These are phyloP conservation scores for Sugiyamaella smithiae DNA, from an alignment of 805 yeast species.

Conservation along the genomic window DNA sequence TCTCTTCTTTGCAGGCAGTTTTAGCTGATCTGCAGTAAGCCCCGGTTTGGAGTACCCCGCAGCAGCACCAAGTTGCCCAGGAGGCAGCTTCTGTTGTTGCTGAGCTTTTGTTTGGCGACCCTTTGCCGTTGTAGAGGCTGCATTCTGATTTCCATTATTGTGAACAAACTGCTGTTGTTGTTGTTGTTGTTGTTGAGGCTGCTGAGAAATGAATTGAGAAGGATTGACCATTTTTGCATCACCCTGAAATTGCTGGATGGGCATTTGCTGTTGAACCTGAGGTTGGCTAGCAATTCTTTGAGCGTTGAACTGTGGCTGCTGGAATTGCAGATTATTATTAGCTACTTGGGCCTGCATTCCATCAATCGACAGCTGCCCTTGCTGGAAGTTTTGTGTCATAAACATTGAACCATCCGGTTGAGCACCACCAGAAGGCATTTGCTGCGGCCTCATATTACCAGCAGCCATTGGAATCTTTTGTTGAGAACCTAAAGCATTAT, in stretches of 20 bases:
- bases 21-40: constrained; percentile 29
- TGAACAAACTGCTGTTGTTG: constrained; percentile 1
- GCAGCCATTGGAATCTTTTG: constrained; percentile 23
- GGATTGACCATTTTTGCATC: constrained; percentile 1
- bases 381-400: background rate
- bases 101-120: constrained; percentile 11
- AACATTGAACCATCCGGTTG: background rate
- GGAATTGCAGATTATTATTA: background rate
- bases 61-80: background rate
- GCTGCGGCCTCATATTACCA: constrained; percentile 9
- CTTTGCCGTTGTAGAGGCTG: background rate
- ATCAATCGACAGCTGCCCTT: constrained; percentile 1
- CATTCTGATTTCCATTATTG: background rate
- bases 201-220: background rate
- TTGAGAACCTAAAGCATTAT: constrained; percentile 23
- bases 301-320: background rate
- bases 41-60: constrained; percentile 26
- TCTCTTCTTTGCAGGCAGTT: constrained; percentile 28
- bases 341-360: constrained; percentile 1
- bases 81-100: constrained; percentile 16
- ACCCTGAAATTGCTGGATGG: constrained; percentile 24
- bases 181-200: constrained; percentile 1
- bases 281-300: background rate
- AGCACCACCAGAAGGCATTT: background rate
- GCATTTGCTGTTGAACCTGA: constrained; percentile 23